Conservation (phyloP, 192 early-diverging fungal species). For the Lunasporangiospora selenospora region DNA sequence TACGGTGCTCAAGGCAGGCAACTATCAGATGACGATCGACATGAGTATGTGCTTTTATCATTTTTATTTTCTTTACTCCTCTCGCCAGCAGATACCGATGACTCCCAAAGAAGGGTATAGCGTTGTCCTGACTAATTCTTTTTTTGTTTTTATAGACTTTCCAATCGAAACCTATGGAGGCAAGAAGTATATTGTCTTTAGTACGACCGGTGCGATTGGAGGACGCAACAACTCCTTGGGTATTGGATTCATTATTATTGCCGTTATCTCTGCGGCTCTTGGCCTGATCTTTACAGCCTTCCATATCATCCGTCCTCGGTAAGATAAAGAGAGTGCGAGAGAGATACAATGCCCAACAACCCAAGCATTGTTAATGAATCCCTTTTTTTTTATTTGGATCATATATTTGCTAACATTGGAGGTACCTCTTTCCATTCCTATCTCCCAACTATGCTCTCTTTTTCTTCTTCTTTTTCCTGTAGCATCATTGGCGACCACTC, state of each 20-base stretch:
- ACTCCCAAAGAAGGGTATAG: neutral
- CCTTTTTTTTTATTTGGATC: too few relatives aligned
- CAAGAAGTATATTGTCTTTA: conserved; percentile 93
- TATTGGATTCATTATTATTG: conserved; percentile 89
- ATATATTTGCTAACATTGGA: too few relatives aligned
- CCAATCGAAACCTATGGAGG: conserved; percentile 87
- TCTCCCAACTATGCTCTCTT: too few relatives aligned
- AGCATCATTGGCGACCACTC: conserved; percentile 79
- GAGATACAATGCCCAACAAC: too few relatives aligned
- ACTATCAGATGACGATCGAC: conserved; percentile 71
- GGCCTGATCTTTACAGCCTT: conserved; percentile 88
- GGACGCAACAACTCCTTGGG: conserved; percentile 97
- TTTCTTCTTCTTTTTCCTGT: neutral
- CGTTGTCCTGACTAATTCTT: neutral
- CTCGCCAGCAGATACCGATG: too few relatives aligned
- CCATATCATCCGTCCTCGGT: conserved; percentile 91
- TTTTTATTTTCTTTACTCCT: neutral
- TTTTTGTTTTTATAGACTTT: conserved; percentile 67
- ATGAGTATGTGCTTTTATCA: conserved; percentile 63
- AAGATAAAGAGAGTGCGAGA: conserved; percentile 39
- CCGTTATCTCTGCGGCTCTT: conserved; percentile 86
- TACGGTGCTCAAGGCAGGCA: conserved; percentile 64
- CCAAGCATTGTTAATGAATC: too few relatives aligned
- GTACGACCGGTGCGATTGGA: conserved; percentile 90
- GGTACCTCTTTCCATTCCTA: too few relatives aligned